phyloP scores from a whole-genome alignment of 768 basidiomycete genomes.

The Rhizopogon salebrosus region DNA sequence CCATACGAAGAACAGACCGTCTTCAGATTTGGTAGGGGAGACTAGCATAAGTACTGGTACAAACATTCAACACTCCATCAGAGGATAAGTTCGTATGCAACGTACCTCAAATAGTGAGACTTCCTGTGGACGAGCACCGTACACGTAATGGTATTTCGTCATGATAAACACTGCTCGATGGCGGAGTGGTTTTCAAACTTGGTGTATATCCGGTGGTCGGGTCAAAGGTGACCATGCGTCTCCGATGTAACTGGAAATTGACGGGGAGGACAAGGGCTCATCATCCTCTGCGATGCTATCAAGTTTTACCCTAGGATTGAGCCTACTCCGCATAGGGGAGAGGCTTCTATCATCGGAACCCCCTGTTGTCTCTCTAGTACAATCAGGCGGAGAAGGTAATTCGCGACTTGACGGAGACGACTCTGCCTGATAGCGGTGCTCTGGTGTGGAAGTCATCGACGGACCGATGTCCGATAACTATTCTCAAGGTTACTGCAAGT shows the following conservation, averaged over 20 bases:
- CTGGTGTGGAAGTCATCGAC: background rate
- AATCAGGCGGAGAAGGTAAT: background rate
- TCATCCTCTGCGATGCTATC: background rate
- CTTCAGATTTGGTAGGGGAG: too few species aligned
- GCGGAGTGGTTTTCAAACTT: too few species aligned
- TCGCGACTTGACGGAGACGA: background rate
- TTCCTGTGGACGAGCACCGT: background rate
- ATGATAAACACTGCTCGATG: background rate
- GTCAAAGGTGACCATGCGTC: background rate
- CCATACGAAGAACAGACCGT: too few species aligned
- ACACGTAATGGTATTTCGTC: background rate
- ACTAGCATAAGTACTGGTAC: background rate
- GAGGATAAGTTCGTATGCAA: too few species aligned
- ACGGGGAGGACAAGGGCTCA: background rate
- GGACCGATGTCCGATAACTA: background rate
- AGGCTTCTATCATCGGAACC: background rate
- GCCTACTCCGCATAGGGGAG: background rate
- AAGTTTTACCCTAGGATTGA: background rate
- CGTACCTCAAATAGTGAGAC: background rate
- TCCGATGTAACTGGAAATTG: background rate
- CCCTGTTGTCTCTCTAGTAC: background rate
- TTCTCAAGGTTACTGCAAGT: background rate
- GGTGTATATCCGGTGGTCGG: background rate
- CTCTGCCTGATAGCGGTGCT: background rate
- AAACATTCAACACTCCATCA: background rate